Evolutionary conservation across 2,329 filamentous ascomycete genomes (phyloP).

Genomic region (Ophiostoma sp.): DNA sequence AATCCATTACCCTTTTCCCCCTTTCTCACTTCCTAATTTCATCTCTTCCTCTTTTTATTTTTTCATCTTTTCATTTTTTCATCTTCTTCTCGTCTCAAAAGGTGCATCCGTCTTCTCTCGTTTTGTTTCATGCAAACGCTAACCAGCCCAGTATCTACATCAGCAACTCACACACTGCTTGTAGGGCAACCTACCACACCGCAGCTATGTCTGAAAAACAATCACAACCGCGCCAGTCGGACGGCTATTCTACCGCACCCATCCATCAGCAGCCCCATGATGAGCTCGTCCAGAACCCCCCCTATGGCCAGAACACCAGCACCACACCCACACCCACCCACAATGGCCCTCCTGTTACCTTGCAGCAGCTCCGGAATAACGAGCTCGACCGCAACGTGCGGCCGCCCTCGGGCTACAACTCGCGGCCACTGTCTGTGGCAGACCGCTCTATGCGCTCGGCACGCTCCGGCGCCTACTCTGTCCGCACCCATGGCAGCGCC

Average conservation of each 20-base stretch:
- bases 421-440: conserved; percentile 49
- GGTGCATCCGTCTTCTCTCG: too few species aligned
- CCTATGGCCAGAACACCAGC: background rate
- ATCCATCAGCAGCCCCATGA: background rate
- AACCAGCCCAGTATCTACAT: too few species aligned
- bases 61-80: too few species aligned
- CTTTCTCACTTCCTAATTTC: too few species aligned
- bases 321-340: background rate
- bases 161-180: too few species aligned
- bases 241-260: background rate
- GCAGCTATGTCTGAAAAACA: conserved; percentile 9
- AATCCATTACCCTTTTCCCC: too few species aligned
- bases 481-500: conserved; percentile 45
- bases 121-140: too few species aligned
- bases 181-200: background rate
- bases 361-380: conserved; percentile 7
- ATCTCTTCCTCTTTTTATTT: too few species aligned
- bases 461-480: conserved; percentile 34
- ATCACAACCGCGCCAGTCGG: background rate
- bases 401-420: conserved; percentile 33
- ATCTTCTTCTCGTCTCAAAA: too few species aligned
- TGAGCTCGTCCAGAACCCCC: background rate
- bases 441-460: conserved; percentile 43
- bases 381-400: background rate
- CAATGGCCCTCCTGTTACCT: background rate